Conservation (phyloP, 805 yeast genomes). For the Nadsonia fulvescens region DNA sequence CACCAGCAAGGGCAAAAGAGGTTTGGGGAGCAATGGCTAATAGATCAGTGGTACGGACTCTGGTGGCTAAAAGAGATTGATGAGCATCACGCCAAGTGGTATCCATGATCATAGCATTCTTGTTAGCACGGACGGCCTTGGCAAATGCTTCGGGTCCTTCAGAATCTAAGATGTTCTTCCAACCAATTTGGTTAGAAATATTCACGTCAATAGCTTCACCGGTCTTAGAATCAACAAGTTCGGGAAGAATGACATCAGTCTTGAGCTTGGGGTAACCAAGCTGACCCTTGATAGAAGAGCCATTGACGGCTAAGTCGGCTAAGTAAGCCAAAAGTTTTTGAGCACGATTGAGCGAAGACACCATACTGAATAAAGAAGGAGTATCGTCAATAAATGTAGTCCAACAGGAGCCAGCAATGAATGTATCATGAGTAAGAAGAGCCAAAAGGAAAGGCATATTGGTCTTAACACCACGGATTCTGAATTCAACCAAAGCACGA, state of each 20-base stretch:
- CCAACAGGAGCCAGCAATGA: slow-evolving; percentile 82
- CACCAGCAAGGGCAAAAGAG: slow-evolving; percentile 73
- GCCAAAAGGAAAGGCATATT: slow-evolving; percentile 93
- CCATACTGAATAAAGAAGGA: slow-evolving; percentile 88
- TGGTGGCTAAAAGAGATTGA: slow-evolving; percentile 91
- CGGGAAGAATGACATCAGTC: slow-evolving; percentile 63
- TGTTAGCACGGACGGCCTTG: slow-evolving; percentile 59
- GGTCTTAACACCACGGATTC: slow-evolving; percentile 98
- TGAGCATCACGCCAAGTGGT: slow-evolving; percentile 99
- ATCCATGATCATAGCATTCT: slow-evolving; percentile 89
- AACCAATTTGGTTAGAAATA: slow-evolving; percentile 51
- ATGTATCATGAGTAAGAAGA: slow-evolving; percentile 74
- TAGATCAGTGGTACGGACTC: slow-evolving; percentile 88
- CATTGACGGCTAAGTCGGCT: slow-evolving; percentile 89
- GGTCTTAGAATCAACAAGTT: slow-evolving; percentile 37
- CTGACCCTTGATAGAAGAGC: slow-evolving; percentile 92
- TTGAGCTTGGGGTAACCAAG: slow-evolving; percentile 73
- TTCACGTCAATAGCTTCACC: slow-evolving; percentile 47
- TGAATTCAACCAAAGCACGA: slow-evolving; percentile 88
- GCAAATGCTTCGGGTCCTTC: slow-evolving; percentile 87
- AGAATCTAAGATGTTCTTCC: slow-evolving; percentile 75
- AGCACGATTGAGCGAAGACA: slow-evolving; percentile 90
- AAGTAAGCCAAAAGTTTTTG: slow-evolving; percentile 79
- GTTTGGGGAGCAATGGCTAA: slow-evolving; percentile 87
- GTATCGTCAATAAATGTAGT: slow-evolving; percentile 97